Base-by-base conservation (phyloP, 257 asterid genomes). In the Solanum dulcamara region DNA sequence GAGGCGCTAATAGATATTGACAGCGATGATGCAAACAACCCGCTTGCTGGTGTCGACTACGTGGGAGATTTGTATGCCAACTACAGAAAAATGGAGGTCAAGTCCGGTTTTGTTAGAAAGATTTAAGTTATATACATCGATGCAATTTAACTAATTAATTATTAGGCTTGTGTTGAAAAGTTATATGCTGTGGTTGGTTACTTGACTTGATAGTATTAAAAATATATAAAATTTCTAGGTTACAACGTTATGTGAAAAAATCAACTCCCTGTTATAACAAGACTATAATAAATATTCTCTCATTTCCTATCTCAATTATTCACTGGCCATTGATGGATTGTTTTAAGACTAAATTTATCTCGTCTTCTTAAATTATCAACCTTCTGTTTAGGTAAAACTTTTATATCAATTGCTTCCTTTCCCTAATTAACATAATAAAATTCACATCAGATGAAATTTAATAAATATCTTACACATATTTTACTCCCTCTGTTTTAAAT, bases 81-180 rank as follows among this genome's bases (percentile, higher is more conserved):
- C 88, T 96, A 94, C 91, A 94, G 90, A 88, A 94, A 89, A 85
- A 88, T 91, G 90, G 98, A 94, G 97, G 99, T 94, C 60, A 75
- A 75, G 59, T 71, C 33, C 10, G 4, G 10, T 71, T 71, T 11
- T 2, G 3, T 42, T 74, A 13, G 0, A 24, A 42, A 38, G 14
- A 74, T 42, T 28, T 75, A 26, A 42, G 57, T 44, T 75, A 42
- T 24, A 40, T 53, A 46, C 18, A 46, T 46, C 24, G 3, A 20
- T 22, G 30, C 64, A 22, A 57, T 57, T 57, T 57, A 57, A 53
- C 62, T 1, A 26, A 26, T 22, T 53, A 37, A 37, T 24, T 60
- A 28, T 28, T 30, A 64, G 72, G 22, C 22, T 30, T 64, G 72
- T 28, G 28, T 22, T 72, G 55, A 38, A 72, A 20, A 22, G 22